Evolutionary conservation across 176 grass and related monocot genomes (phyloP), one percentile per base, ranked within the genome.

Genomic region (Themeda triandra): DNA sequence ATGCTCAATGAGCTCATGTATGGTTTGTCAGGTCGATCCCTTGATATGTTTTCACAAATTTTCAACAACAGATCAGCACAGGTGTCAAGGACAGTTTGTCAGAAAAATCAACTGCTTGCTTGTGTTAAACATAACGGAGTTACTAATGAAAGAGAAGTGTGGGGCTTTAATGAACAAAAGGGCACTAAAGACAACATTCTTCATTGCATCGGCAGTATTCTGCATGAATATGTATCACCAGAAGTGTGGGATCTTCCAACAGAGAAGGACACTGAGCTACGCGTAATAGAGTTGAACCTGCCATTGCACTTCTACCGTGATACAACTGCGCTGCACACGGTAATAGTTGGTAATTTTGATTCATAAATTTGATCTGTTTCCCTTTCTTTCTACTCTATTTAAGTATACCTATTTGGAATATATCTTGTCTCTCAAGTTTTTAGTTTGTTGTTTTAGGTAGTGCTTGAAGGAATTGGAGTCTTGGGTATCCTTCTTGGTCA

Each of bases 1-100:
- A 95, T 98, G 89, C 77, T 98, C 76, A 98, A 90, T 79, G 96
- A 98, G 85, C 94, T 98, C 73, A 89, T 98, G 73, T 98, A 93
- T 83, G 96, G 96, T 77, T 65, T 98, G 75, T 98, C 93, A 56
- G 89, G 88, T 86, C 77, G 76, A 79, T 91, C 93, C 66, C 71
- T 98, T 80, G 48, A 69, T 92, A 73, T 82, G 68, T 92, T 85
- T 85, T 90, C 60, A 77, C 81, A 82, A 87, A 59, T 92, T 35
- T 94, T 95, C 59, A 83, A 83, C 58, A 88, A 88, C 48, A 63
- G 53, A 32, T 84, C 86, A 75, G 79, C 73, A 86, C 71, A 73
- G 69, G 64, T 77, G 64, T 8, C n/a, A 39, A 37, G 63, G 58
- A 24, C 48, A 82, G 42, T 23, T 83, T 56, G 73, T 89, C 82